Base-by-base conservation (phyloP, 202 grass and related monocot species). In the Setaria italica region DNA sequence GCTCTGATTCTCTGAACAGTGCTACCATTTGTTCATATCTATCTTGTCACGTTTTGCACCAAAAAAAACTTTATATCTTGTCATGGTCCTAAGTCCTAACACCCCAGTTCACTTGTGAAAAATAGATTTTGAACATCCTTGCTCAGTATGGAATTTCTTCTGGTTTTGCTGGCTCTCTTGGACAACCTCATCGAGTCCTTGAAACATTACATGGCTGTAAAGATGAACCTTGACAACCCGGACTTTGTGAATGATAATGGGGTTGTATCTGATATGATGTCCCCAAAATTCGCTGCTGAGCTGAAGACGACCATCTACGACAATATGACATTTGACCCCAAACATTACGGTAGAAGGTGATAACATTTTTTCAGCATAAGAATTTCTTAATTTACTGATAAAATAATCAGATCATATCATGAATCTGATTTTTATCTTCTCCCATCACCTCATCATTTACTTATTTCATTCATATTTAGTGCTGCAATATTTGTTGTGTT, bases 51-150 rank as follows among this genome's bases (percentile, higher is more conserved):
- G 70, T 57, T 57, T 20, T 5, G 6, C 3, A 0, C 5, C 15
- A 17, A 16, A 53, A 51, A 53, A 53, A 53, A 53, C 6, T 20
- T 16, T 20, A 17, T 67, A 7, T 15, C 9, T 25, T 59, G 7
- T 57, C 14, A 19, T 74, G 72, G 16, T 48, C 69, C 4, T 85
- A 5, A 64, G 5, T 41, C 5, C 39, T 57, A 19, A 1, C 25
- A 9, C 10, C 11, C 49, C 0, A 72, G 76, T 72, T 5, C 43
- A 62, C 56, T 82, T 68, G 16, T 78, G 48, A 5, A 17, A 77
- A 4, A 51, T n/a, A 98, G 95, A 80, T 98, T 76, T 55, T 98
- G 84, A 98, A 98, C 75, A 98, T 98, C 82, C 95, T 98, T 55
- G 70, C 86, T 20, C 93, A 94, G 87, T 98, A 92, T 46, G 93